phyloP scores from a whole-genome alignment of 768 basidiomycete genomes.

The Mycena haematopus region DNA sequence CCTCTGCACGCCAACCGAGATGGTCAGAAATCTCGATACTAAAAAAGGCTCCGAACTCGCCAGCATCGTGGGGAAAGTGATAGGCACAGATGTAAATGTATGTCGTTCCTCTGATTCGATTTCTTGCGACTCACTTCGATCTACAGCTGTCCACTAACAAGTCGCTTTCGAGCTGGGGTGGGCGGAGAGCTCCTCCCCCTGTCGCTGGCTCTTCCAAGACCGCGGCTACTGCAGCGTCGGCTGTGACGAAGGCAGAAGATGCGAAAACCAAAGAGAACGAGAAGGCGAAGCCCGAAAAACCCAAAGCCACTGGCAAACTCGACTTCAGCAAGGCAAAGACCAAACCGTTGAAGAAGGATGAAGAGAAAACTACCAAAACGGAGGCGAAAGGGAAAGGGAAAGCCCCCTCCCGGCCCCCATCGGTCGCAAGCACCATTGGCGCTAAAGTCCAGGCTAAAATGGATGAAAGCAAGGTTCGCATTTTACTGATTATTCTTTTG shows the following conservation, averaged over 20 bases:
- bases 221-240: constrained; percentile 32
- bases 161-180: constrained; percentile 20
- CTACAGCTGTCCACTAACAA: constrained; percentile 11
- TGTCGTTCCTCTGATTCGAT: constrained; percentile 4
- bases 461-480: constrained; percentile 29
- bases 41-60: constrained; percentile 49
- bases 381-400: constrained; percentile 29
- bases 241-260: constrained; percentile 20
- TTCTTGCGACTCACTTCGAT: not conserved
- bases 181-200: constrained; percentile 36
- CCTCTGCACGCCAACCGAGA: constrained; percentile 48
- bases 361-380: constrained; percentile 22
- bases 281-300: constrained; percentile 35
- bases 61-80: constrained; percentile 53
- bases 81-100: constrained; percentile 55
- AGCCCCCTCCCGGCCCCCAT: constrained; percentile 8
- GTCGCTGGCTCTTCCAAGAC: constrained; percentile 53
- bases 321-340: constrained; percentile 67
- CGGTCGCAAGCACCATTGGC: constrained; percentile 16
- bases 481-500: not conserved
- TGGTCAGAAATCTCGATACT: constrained; percentile 47
- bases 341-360: constrained; percentile 43
- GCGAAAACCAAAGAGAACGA: constrained; percentile 34
- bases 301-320: constrained; percentile 55
- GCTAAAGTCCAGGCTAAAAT: constrained; percentile 31